Conservation (phyloP, 192 early-diverging fungal species). For the Coemansia guatemalensis region DNA sequence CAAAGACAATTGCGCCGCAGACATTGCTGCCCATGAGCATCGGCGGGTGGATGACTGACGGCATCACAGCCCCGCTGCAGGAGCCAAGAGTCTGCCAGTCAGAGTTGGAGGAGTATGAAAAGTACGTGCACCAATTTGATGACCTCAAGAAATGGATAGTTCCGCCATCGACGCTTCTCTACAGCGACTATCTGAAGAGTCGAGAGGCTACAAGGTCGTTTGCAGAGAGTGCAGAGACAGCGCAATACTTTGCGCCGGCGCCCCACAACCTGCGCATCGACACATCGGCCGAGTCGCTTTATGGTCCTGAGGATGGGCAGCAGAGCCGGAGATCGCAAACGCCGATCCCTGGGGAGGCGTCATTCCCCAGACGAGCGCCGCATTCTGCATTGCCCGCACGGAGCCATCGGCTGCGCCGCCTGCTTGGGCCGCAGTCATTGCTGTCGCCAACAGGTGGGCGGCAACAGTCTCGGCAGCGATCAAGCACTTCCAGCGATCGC, state of each 20-base stretch:
- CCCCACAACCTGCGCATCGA: constrained; percentile 8
- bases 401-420: constrained; percentile 15
- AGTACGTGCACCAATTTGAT: constrained; percentile 57
- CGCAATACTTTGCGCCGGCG: neutral
- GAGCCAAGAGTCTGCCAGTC: constrained; percentile 56
- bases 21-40: constrained; percentile 39
- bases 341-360: constrained; percentile 17
- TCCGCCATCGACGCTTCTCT: constrained; percentile 33
- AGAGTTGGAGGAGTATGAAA: constrained; percentile 61
- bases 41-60: constrained; percentile 49
- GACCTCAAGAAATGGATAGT: constrained; percentile 48
- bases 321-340: constrained; percentile 19
- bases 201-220: neutral
- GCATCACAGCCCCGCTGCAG: constrained; percentile 49
- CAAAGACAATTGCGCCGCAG: constrained; percentile 31
- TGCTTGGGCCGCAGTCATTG: constrained; percentile 9
- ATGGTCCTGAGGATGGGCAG: neutral
- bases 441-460: constrained; percentile 13
- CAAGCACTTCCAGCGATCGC: constrained; percentile 29
- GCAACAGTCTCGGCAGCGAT: constrained; percentile 14
- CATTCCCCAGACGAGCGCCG: constrained; percentile 1
- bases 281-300: constrained; percentile 2
- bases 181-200: constrained; percentile 33
- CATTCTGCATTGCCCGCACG: constrained; percentile 15
- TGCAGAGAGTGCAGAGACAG: neutral